phyloP scores from a whole-genome alignment of 2,329 filamentous ascomycete genomes.

The Cladosporium austrohemisphaericum region DNA sequence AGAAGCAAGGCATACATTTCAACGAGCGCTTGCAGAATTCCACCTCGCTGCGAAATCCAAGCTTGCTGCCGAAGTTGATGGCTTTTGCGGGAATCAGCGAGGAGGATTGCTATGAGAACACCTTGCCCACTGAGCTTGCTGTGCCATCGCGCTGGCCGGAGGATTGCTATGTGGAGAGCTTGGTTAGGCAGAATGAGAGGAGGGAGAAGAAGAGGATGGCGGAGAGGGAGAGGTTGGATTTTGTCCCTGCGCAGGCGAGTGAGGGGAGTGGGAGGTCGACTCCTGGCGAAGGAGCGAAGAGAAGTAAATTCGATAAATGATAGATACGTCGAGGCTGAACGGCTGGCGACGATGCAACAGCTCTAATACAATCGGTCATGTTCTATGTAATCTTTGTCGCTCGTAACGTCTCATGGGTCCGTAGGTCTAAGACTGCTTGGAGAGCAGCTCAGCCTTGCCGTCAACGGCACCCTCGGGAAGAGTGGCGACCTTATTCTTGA shows the following conservation, averaged over 20 bases:
- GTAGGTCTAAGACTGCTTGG: not conserved
- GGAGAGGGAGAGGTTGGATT: constrained; percentile 29
- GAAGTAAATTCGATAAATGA: constrained; percentile 3
- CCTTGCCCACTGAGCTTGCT: constrained; percentile 39
- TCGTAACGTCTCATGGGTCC: not conserved
- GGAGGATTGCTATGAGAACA: constrained; percentile 63
- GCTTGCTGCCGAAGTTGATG: constrained; percentile 67
- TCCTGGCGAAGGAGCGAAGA: not conserved
- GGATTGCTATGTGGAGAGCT: constrained; percentile 40
- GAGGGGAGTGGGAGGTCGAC: not conserved
- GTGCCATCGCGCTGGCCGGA: constrained; percentile 40
- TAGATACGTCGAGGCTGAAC: too few species aligned
- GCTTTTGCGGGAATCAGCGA: constrained; percentile 59
- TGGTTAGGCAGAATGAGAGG: constrained; percentile 33
- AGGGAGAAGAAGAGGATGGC: constrained; percentile 38
- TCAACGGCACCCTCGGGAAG: constrained; percentile 50
- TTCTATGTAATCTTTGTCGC: constrained; percentile 7
- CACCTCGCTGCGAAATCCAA: constrained; percentile 66
- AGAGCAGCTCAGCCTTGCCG: not conserved
- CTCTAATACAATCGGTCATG: constrained; percentile 5
- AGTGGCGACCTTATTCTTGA: constrained; percentile 73
- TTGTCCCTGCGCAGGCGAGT: constrained; percentile 24
- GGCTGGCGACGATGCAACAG: not conserved
- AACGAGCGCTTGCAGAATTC: constrained; percentile 69
- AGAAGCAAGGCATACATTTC: constrained; percentile 73